phyloP scores from a whole-genome alignment of 192 early-diverging fungal genomes.

The Obelidium mucronatum region DNA sequence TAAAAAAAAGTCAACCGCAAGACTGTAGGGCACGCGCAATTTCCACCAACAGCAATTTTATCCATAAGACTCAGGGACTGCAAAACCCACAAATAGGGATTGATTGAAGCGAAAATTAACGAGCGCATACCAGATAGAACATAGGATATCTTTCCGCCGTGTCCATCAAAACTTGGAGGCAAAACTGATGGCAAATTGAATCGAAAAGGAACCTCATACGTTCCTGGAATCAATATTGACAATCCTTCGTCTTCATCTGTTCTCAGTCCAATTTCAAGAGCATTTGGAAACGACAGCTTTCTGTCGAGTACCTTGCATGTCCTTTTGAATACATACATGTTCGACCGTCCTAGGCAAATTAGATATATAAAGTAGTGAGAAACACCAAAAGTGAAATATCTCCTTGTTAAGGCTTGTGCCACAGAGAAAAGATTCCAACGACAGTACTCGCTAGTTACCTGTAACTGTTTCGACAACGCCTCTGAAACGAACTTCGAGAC shows the following conservation, averaged over 20 bases:
- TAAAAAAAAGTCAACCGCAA: no score
- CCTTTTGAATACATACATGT: not conserved
- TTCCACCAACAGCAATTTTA: no score
- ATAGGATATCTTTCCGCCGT: slow-evolving; percentile 1
- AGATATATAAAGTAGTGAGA: not conserved
- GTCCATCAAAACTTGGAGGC: slow-evolving; percentile 19
- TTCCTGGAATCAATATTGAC: slow-evolving; percentile 8
- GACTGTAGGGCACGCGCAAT: no score
- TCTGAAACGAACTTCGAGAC: slow-evolving; percentile 4
- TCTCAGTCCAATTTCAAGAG: slow-evolving; percentile 7
- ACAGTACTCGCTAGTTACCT: no score
- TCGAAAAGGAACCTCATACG: slow-evolving; percentile 33
- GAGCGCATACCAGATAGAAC: slow-evolving; percentile 4
- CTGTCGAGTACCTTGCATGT: not conserved
- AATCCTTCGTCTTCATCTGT: not conserved
- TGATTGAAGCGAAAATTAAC: no score
- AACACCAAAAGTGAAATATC: no score
- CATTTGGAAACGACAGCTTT: not conserved
- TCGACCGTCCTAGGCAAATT: not conserved
- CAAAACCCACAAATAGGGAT: no score
- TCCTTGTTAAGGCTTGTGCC: no score
- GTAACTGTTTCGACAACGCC: slow-evolving; percentile 3
- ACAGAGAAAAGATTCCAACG: no score
- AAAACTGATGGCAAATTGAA: slow-evolving; percentile 8
- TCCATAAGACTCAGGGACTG: no score